These are phyloP conservation scores for Pholiota microspora DNA, from an alignment of 768 basidiomycete species.

Conservation along the genomic window DNA sequence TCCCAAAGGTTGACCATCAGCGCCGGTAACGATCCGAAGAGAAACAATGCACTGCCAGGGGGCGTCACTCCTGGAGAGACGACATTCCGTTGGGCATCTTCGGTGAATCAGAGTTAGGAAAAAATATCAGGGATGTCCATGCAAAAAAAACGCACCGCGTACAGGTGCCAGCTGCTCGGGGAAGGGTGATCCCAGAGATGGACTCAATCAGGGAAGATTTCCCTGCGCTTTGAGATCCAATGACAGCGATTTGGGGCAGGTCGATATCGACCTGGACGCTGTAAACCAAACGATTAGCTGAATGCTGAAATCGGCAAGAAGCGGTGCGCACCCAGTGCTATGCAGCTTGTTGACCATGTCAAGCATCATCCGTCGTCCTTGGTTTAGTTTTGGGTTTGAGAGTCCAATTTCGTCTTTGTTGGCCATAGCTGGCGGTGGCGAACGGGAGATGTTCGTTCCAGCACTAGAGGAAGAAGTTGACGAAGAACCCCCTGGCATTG, in stretches of 20 bases:
- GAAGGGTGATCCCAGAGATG: conserved; percentile 72
- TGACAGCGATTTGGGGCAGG: conserved; percentile 69
- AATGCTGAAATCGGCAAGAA: background rate
- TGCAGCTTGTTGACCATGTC: conserved; percentile 58
- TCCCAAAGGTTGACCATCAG: conserved; percentile 33
- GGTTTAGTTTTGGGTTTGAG: conserved; percentile 39
- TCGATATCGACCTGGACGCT: conserved; percentile 73
- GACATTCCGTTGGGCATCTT: conserved; percentile 61
- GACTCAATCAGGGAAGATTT: conserved; percentile 79
- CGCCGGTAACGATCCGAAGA: conserved; percentile 42
- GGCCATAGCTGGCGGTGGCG: too few species aligned
- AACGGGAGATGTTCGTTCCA: too few species aligned
- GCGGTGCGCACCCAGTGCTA: conserved; percentile 63
- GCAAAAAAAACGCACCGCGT: too few species aligned
- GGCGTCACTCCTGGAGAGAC: conserved; percentile 36
- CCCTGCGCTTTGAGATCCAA: conserved; percentile 74
- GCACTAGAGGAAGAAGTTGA: too few species aligned
- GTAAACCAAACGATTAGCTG: background rate
- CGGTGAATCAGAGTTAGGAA: too few species aligned
- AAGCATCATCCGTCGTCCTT: conserved; percentile 45
- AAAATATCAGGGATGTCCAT: too few species aligned
- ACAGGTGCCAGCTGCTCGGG: too few species aligned
- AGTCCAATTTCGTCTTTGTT: too few species aligned
- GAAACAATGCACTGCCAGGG: conserved; percentile 53
- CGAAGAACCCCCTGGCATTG: too few species aligned